Evolutionary conservation across 192 early-diverging fungal genomes (phyloP).

Genomic region (Chytriomyces confervae): DNA sequence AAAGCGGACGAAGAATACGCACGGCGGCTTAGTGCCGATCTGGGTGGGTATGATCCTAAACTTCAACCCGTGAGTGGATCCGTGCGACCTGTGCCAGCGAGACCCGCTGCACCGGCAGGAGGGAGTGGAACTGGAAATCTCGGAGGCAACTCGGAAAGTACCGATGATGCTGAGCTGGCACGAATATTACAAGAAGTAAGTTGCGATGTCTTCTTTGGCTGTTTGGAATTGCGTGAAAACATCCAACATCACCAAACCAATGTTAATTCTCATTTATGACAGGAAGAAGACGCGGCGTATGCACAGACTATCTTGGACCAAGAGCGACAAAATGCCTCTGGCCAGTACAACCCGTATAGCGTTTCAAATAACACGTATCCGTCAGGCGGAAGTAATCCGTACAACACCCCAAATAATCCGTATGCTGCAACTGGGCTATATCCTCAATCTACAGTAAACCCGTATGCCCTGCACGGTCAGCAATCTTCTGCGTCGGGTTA

Average conservation of each 20-base stretch:
- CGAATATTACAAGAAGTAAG: slow-evolving; percentile 10
- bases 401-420: no score
- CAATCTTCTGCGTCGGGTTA: no score
- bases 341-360: neutral
- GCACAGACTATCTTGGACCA: neutral
- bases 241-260: no score
- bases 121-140: no score
- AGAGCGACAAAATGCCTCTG: neutral
- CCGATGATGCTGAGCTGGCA: slow-evolving; percentile 5
- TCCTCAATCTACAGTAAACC: no score
- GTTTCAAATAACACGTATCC: no score
- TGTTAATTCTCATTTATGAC: neutral
- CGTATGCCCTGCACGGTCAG: no score
- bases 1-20: neutral
- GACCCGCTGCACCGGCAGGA: neutral
- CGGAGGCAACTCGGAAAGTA: neutral
- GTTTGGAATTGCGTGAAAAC: neutral
- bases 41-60: neutral
- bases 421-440: no score
- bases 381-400: no score
- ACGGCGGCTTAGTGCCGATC: neutral
- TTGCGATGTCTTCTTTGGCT: neutral
- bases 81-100: neutral
- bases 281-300: neutral
- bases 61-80: neutral